Conservation (phyloP, 2,329 filamentous ascomycete species). For the Elsinoe perseae region DNA sequence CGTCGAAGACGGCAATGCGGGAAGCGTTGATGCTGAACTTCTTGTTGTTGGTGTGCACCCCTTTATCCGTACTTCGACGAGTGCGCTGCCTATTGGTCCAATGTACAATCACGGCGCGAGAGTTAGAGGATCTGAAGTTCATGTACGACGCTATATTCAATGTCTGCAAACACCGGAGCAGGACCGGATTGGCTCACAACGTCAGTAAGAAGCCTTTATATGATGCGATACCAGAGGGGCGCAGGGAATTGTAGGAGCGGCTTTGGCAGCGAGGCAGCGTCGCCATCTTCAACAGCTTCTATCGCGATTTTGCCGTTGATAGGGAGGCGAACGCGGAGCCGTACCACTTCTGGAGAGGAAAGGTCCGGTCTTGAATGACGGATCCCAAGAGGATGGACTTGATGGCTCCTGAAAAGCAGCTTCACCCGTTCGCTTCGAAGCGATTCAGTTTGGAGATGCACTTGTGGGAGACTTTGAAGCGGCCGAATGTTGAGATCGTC, state of each 20-base stretch:
- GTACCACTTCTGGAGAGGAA: slow-evolving; percentile 28
- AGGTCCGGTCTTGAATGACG: slow-evolving; percentile 30
- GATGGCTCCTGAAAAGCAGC: slow-evolving; percentile 39
- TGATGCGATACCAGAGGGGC: slow-evolving; percentile 35
- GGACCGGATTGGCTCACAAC: slow-evolving; percentile 53
- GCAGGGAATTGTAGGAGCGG: slow-evolving; percentile 36
- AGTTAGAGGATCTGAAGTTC: slow-evolving; percentile 42
- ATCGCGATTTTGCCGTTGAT: slow-evolving; percentile 27
- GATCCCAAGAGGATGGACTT: slow-evolving; percentile 45
- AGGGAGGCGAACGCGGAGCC: slow-evolving; percentile 28
- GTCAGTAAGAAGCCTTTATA: slow-evolving; percentile 47
- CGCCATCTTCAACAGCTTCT: slow-evolving; percentile 30
- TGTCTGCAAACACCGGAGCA: slow-evolving; percentile 43
- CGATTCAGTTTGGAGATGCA: slow-evolving; percentile 1
- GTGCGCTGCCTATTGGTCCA: slow-evolving; percentile 56
- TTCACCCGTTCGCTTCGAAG: slow-evolving; percentile 33
- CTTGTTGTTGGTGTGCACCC: slow-evolving; percentile 32
- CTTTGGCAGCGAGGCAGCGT: slow-evolving; percentile 35
- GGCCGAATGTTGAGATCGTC: slow-evolving; percentile 34
- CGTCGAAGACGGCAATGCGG: slow-evolving; percentile 37
- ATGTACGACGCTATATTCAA: slow-evolving; percentile 44
- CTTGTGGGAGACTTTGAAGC: slow-evolving; percentile 26
- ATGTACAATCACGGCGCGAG: slow-evolving; percentile 40
- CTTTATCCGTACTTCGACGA: slow-evolving; percentile 61
- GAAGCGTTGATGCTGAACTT: slow-evolving; percentile 37